Evolutionary conservation across 2,329 filamentous ascomycete genomes (phyloP), one percentile per base, ranked within the genome.

Genomic region (Colletotrichum ledebouriae): DNA sequence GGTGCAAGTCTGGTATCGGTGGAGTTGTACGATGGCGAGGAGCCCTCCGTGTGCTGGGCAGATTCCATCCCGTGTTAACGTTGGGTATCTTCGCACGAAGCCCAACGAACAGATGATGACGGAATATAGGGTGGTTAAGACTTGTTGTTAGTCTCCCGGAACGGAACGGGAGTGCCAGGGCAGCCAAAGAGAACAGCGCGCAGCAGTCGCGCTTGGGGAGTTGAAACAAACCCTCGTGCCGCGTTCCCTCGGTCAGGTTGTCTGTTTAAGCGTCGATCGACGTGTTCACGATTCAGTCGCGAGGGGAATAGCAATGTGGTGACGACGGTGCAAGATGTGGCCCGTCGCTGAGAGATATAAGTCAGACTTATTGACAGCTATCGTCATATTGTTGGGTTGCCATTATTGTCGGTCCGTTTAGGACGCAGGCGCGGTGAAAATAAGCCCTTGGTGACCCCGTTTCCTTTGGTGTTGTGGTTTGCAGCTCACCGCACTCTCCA

Each of bases 211-310:
- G 65, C 49, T 37, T 33, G 25, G 15, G 44, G 20, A 29, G 55
- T 68, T 65, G 61, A 68, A 68, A 68, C 55, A 65, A 68, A 68
- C 61, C 34, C 66, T 68, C 66, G 61, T 65, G 55, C 52, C 55
- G 47, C 49, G 61, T 34, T 44, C 49, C 15, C 20, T 52, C 42
- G 65, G 41, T 33, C 52, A 55, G 55, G 22, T 50, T 56, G 41
- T 60, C 25, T 56, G 42, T 55, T 66, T 42, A 42, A 55, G 9
- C 47, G 56, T 60, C n/a, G 53, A 68, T 65, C 55, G 61, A 49
- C 55, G 55, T 68, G 12, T 10, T 49, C 49, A 59, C 61, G 61
- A 68, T 68, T 56, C 61, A 68, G 65, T 59, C 49, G 25, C 56
- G 34, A 57, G 25, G 25, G 17, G 10, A 50, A 34, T n/a, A 22